Base-by-base conservation (phyloP, 129 eudicot species). In the Saposhnikovia divaricata region DNA sequence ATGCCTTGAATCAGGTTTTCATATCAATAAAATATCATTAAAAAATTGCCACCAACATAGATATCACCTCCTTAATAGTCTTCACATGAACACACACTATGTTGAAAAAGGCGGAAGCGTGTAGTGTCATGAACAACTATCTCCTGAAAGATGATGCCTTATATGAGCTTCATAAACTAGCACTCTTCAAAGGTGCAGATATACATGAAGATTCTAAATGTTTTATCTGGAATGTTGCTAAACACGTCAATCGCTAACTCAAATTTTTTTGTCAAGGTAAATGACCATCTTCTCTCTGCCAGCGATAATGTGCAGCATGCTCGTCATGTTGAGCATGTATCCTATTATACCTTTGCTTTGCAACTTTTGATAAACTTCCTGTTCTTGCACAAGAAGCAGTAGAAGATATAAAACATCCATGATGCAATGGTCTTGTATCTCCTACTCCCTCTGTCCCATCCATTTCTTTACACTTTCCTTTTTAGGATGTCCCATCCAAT, bases 101-200 rank as follows among this genome's bases (percentile, higher is more conserved):
- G n/a, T 40, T 75, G 75, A 57, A 85, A 85, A 63, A 69, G 84
- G 74, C 80, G 88, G 76, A 84, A 84, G 28, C 9, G 15, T 83
- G 80, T 84, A 75, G 82, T 76, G 51, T n/a, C n/a, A n/a, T n/a
- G n/a, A n/a, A n/a, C n/a, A n/a, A n/a, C n/a, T n/a, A n/a, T n/a
- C n/a, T n/a, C 85, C 70, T 65, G 84, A 74, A 78, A 47, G 37
- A 27, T 75, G 43, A 84, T 45, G 59, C 79, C 78, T 5, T 84
- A 85, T 68, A 85, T 70, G 55, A 84, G 83, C 79, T 82, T 85
- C 86, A 80, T 82, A 72, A 84, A 85, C 44, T 84, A 86, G 68
- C 88, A 87, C 59, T 87, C 90, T 63, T 83, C 83, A 77, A 86
- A 87, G 75, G 83, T 85, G 40, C 88, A 75, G 3, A 84, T 70